Evolutionary conservation across 2,329 filamentous ascomycete genomes (phyloP).

Genomic region (Claviceps sorghi): DNA sequence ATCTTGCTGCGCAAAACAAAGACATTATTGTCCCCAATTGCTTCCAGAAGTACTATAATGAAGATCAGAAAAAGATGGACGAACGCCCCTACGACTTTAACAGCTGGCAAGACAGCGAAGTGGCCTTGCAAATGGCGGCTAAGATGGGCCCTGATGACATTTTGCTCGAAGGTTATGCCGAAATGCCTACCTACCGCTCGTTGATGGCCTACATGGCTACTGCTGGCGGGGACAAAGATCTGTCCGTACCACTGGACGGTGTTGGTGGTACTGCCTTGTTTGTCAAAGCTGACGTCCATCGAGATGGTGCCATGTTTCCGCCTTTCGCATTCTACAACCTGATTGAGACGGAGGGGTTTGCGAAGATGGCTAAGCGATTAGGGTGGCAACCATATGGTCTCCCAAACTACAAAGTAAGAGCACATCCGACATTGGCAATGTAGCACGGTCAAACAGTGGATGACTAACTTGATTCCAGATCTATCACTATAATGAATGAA

Average conservation of each 20-base stretch:
- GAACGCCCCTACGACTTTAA: constrained; percentile 93
- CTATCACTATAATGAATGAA: constrained; percentile 79
- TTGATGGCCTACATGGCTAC: constrained; percentile 75
- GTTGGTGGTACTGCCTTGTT: constrained; percentile 86
- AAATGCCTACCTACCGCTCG: constrained; percentile 81
- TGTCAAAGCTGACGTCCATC: constrained; percentile 92
- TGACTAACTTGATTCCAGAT: constrained; percentile 37
- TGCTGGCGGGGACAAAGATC: constrained; percentile 38
- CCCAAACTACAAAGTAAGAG: constrained; percentile 82
- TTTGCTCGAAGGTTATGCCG: constrained; percentile 78
- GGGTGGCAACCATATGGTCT: constrained; percentile 79
- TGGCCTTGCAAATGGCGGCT: constrained; percentile 57
- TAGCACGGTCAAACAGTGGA: neutral
- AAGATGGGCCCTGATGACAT: constrained; percentile 87
- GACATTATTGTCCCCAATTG: constrained; percentile 92
- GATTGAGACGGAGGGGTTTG: constrained; percentile 95
- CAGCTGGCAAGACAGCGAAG: constrained; percentile 85
- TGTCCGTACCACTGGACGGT: constrained; percentile 69
- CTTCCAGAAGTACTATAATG: constrained; percentile 71
- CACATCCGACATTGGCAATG: neutral
- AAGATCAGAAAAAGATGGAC: constrained; percentile 51
- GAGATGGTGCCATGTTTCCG: constrained; percentile 97
- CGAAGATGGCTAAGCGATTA: constrained; percentile 84
- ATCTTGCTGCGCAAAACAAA: constrained; percentile 75
- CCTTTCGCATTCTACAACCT: constrained; percentile 92